phyloP scores from a whole-genome alignment of 176 grass and related monocot species.

The Aegilops tauschii region DNA sequence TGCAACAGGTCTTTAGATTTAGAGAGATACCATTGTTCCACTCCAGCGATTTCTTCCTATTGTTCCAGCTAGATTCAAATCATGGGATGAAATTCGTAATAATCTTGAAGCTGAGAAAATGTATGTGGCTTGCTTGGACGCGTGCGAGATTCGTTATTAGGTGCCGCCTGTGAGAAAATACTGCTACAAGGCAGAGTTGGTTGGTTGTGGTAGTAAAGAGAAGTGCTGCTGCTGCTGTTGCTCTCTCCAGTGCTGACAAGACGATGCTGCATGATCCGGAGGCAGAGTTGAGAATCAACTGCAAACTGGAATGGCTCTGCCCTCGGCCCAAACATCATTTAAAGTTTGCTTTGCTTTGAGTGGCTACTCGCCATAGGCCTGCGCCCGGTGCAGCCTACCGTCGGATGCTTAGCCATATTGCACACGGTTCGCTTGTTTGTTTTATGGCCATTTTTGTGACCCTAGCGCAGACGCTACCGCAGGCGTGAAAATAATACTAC shows the following conservation, averaged over 20 bases:
- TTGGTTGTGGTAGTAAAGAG: conserved; percentile 8
- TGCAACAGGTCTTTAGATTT: no score
- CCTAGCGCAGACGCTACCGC: neutral
- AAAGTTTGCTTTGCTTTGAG: neutral
- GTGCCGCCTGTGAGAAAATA: neutral
- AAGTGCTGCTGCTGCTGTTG: neutral
- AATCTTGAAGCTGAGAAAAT: no score
- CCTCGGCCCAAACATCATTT: neutral
- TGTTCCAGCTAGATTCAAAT: no score
- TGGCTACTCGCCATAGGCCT: conserved; percentile 5
- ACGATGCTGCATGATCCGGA: neutral
- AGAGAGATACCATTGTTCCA: no score
- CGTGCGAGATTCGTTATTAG: no score
- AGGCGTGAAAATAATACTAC: neutral
- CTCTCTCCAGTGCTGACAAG: neutral
- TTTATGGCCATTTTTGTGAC: neutral
- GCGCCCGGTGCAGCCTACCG: neutral
- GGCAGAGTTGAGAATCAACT: conserved; percentile 1
- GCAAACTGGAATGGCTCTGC: neutral
- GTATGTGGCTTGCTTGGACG: no score
- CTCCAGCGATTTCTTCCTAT: no score
- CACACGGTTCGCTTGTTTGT: neutral
- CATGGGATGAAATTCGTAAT: no score
- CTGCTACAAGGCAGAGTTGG: neutral
- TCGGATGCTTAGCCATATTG: conserved; percentile 11